A percentile compares a stretch with the other conserved stretches of the same genome.
Conservation (phyloP, 352 stramenopile genomes). For the Phytopythium boreale region DNA sequence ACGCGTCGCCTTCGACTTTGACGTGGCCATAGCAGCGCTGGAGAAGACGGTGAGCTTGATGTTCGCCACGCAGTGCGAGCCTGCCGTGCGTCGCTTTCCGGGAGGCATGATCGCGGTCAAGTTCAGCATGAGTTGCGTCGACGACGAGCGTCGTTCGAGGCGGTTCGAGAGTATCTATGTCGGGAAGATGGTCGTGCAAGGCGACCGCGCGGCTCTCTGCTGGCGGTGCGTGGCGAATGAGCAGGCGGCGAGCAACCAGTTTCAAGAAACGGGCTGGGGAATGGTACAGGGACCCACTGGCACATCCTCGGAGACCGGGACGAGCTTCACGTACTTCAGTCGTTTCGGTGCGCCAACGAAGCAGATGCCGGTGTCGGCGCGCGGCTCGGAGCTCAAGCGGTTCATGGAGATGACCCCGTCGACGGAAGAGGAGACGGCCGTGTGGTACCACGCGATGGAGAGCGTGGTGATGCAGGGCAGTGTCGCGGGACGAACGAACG, state of each 20-base stretch:
- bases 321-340: slow-evolving; percentile 1
- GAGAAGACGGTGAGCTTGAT: not conserved
- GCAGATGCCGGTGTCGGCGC: not conserved
- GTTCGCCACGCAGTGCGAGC: not conserved
- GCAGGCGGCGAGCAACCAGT: not conserved
- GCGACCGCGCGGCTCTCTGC: not conserved
- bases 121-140: not conserved
- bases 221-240: not conserved
- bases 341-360: not conserved
- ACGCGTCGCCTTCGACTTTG: not conserved
- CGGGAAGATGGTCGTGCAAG: not conserved
- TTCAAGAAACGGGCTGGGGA: not conserved
- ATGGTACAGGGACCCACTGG: not conserved
- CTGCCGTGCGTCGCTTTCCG: not conserved
- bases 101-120: not conserved
- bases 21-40: not conserved
- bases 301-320: not conserved
- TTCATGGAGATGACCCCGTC: not conserved
- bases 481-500: not conserved
- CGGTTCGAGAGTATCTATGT: not conserved
- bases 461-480: not conserved
- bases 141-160: not conserved
- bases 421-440: not conserved
- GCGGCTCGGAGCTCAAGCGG: not conserved
- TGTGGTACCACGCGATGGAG: not conserved